Percentiles rank a stretch among this genome's conserved stretches.
phyloP scores from a whole-genome alignment of 2,329 filamentous ascomycete genomes.

The Sporothrix brasiliensis region DNA sequence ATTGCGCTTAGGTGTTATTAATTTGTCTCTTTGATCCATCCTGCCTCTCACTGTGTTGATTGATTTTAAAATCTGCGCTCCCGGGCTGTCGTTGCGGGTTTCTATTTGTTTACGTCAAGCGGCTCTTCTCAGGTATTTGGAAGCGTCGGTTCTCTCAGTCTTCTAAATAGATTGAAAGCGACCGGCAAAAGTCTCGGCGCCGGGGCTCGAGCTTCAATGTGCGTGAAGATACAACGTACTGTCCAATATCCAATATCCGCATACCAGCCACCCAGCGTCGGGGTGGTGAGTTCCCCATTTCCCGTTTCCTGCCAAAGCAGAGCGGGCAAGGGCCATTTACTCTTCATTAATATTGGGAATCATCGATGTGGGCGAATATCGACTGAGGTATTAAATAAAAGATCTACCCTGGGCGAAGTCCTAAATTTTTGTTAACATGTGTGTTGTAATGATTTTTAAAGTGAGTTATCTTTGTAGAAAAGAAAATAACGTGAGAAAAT shows the following conservation, averaged over 20 bases:
- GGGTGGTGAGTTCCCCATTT: slow-evolving; percentile 7
- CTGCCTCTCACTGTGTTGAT: not conserved
- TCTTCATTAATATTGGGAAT: slow-evolving; percentile 12
- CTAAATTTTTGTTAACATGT: too few relatives aligned
- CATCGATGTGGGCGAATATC: not conserved
- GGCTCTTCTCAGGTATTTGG: slow-evolving; percentile 13
- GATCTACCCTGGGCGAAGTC: too few relatives aligned
- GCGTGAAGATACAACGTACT: not conserved
- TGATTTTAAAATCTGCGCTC: slow-evolving; percentile 7
- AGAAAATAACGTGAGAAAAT: too few relatives aligned
- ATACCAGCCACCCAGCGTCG: not conserved
- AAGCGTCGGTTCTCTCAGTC: not conserved
- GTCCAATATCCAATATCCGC: not conserved
- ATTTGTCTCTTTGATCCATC: not conserved
- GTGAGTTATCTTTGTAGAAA: too few relatives aligned
- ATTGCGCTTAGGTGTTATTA: not conserved
- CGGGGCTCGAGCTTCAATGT: slow-evolving; percentile 9
- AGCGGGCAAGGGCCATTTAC: not conserved
- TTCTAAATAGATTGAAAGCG: not conserved
- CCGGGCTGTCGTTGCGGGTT: not conserved
- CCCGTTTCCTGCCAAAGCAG: not conserved
- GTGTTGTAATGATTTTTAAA: too few relatives aligned
- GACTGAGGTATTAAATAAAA: not conserved
- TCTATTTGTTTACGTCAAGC: not conserved
- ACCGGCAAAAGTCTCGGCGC: slow-evolving; percentile 21